Base-by-base conservation (phyloP, 2,329 filamentous ascomycete genomes). In the Lachnellula willkommii region DNA sequence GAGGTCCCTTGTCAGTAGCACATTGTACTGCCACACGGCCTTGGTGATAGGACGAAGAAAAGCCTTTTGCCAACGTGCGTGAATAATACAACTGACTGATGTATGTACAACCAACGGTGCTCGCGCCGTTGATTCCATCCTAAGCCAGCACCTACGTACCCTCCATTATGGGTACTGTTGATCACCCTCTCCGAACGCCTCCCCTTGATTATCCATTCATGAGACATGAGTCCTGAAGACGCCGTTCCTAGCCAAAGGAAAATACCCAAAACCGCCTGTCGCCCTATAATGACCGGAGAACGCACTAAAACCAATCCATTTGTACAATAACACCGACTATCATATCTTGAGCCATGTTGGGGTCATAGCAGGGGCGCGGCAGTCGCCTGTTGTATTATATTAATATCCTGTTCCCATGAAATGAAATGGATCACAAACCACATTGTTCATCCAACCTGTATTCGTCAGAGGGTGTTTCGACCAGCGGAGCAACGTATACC, bases 401-500 rank as follows among this genome's bases (percentile, higher is more conserved):
- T 51, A 50, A 24, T 54, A 26, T 54, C 8, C 43, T 17, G 22
- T 12, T n/a, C n/a, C 32, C 28, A 40, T 22, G 24, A 32, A 15
- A 36, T 22, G 24, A 12, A 14, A 47, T 15, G 20, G 20, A 47
- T 52, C 14, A 22, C 4, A 47, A 52, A 67, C 66, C 65, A 61
- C 66, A 68, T 52, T 54, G 58, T 61, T 68, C 65, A 55, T 63
- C 63, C 55, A 67, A 57, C 60, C 65, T 68, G 57, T 50, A 47
- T 22, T 59, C 47, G 59, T 56, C 55, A 61, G 55, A 51, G 52
- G 43, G 43, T 37, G 48, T 55, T 47, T 39, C 37, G 42, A 36
- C n/a, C n/a, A 47, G 15, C 12, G 35, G 12, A 24, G 24, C n/a
- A 43, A 54, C 37, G 37, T 35, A 15, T 28, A n/a, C 37, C 15